A percentile compares a stretch with the other conserved stretches of the same genome.
Evolutionary conservation across 371 early-diverging fungal species (phyloP).

Genomic region (Gilbertella persicaria): DNA sequence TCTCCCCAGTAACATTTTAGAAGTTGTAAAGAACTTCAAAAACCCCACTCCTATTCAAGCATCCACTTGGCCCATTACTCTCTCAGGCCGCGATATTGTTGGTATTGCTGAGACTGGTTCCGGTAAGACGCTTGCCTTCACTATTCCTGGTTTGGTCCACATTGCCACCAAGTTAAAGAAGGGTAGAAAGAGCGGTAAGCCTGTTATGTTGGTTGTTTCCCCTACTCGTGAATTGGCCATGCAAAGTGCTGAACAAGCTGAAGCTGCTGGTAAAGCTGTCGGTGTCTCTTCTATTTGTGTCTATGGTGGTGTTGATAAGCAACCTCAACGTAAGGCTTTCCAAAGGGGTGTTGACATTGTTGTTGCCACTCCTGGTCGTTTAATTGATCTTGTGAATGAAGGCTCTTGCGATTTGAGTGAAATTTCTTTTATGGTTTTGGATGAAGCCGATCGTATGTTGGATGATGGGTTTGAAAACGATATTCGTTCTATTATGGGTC

Average conservation of each 20-base stretch:
- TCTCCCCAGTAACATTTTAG: constrained; percentile 71
- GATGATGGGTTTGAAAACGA: constrained; percentile 93
- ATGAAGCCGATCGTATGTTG: constrained; percentile 97
- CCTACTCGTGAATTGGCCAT: constrained; percentile 96
- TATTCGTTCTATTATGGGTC: constrained; percentile 76
- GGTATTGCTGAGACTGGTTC: constrained; percentile 89
- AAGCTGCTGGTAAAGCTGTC: constrained; percentile 67
- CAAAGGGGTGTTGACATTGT: constrained; percentile 77
- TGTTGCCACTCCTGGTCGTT: constrained; percentile 95
- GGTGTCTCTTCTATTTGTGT: constrained; percentile 79
- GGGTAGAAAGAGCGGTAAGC: constrained; percentile 34
- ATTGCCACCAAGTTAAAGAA: constrained; percentile 57
- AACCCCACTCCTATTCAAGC: constrained; percentile 97
- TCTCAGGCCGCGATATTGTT: constrained; percentile 74
- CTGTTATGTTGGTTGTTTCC: constrained; percentile 82
- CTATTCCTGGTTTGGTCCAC: constrained; percentile 87
- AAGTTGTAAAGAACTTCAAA: constrained; percentile 82
- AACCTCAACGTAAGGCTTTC: constrained; percentile 58
- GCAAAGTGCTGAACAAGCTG: constrained; percentile 82
- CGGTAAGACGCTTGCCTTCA: constrained; percentile 94
- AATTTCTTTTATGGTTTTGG: constrained; percentile 86
- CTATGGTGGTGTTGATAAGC: constrained; percentile 78
- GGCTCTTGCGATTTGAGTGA: constrained; percentile 66
- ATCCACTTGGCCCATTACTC: constrained; percentile 83
- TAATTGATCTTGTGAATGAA: constrained; percentile 90